Base-by-base conservation (phyloP, 176 grass and related monocot species). In the Puya raimondii region DNA sequence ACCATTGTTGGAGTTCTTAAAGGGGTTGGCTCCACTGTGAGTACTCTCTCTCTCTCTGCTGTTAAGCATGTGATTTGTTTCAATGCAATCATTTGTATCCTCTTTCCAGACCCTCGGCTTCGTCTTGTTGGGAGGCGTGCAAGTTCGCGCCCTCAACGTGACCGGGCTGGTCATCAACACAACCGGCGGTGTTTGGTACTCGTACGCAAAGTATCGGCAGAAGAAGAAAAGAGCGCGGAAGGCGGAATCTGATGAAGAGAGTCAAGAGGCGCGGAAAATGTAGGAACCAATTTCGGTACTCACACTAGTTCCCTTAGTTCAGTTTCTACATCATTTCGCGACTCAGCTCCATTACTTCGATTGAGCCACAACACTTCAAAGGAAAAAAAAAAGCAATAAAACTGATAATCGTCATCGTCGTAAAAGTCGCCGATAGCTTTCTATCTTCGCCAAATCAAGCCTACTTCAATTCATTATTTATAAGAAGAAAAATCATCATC, bases 1-100 rank as follows among this genome's bases (percentile, higher is more conserved):
- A 97, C 93, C 63, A 92, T 97, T 76, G 89, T 97, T 18, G 93
- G 93, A 57, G 93, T 97, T 74, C 93, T 97, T 17, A 97, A 97
- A 79, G 93, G 93, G 5, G 93, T 97, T 0, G 93, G 81, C 0
- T 97, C 93, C 16, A 92, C 93, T 5, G 93, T 97, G 83, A 90
- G 70, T 64, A 61, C 9, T 20, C 52, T 72, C 78, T 14, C 14
- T 23, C 2, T 71, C 1, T 23, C 48, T 68, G 14, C 17, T 69
- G 74, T 23, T 2, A 16, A 13, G 50, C 16, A 12, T 21, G 63
- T 50, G 27, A 8, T 9, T 77, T 68, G 23, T 12, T 11, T 3
- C n/a, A 18, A 14, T 25, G 17, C 66, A 1, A 23, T 53, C 66
- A 29, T n/a, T 13, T 12, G 9, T 27, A 0, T 64, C 63, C 12